Conservation (phyloP, 140 eudicot species). For the Erigeron philadelphicus region DNA sequence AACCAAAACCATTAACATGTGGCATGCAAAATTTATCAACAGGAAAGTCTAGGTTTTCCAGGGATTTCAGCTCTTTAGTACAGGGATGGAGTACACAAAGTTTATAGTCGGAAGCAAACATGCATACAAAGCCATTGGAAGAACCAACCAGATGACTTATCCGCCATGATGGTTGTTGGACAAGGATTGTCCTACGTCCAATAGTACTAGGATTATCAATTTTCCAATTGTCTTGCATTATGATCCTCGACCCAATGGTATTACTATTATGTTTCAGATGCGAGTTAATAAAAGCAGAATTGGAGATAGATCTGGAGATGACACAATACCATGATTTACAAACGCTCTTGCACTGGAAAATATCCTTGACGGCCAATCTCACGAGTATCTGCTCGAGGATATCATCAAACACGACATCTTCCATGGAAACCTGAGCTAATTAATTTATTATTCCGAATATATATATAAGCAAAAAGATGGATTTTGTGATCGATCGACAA, state of each 20-base stretch:
- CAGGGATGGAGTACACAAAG: background rate
- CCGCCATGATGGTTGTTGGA: no score
- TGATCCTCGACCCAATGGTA: background rate
- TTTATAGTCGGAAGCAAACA: background rate
- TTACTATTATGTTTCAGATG: background rate
- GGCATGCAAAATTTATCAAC: background rate
- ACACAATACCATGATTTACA: background rate
- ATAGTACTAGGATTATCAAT: no score
- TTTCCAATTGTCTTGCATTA: background rate
- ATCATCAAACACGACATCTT: background rate
- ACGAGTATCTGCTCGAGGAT: background rate
- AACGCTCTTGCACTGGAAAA: background rate
- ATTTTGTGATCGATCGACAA: no score
- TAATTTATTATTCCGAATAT: no score
- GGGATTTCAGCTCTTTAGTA: background rate
- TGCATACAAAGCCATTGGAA: background rate
- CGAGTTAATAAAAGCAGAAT: background rate
- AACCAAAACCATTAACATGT: background rate
- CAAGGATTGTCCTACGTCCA: no score
- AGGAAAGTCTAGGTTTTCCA: background rate
- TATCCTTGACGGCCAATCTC: background rate
- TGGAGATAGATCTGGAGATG: background rate
- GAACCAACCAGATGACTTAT: background rate
- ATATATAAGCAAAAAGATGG: no score
- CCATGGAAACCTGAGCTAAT: background rate